Conservation (phyloP, 2,329 filamentous ascomycete species). For the Rhinocladiella mackenziei region DNA sequence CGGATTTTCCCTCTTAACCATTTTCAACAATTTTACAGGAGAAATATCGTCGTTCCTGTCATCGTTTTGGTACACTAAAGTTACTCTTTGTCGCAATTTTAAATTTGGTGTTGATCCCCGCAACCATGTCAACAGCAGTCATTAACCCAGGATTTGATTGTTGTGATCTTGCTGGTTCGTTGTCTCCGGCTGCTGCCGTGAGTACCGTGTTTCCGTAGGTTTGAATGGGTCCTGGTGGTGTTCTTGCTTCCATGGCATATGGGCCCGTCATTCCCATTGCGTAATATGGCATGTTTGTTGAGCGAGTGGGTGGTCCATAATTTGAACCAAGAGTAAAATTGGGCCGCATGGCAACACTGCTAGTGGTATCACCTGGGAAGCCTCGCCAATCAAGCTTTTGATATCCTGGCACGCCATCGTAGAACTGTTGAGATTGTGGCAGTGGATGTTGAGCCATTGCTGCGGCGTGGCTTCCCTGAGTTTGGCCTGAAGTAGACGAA, state of each 20-base stretch:
- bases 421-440: conserved; percentile 4
- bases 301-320: not conserved
- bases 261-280: not conserved
- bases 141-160: conserved; percentile 3
- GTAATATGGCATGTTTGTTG: not conserved
- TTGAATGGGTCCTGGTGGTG: not conserved
- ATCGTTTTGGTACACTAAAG: conserved; percentile 18
- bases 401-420: conserved; percentile 7
- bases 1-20: not conserved
- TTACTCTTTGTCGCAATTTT: conserved; percentile 12
- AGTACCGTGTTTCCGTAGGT: conserved; percentile 1
- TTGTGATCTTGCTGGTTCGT: conserved; percentile 1
- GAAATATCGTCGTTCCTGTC: not conserved
- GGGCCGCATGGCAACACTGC: too few relatives aligned
- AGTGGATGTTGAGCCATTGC: not conserved
- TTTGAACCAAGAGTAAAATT: not conserved
- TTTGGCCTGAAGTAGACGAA: not conserved
- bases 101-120: conserved; percentile 20
- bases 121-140: conserved; percentile 17
- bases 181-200: not conserved
- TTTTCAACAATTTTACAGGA: not conserved
- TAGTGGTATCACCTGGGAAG: not conserved
- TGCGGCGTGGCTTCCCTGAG: not conserved
- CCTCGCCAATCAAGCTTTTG: conserved; percentile 9
- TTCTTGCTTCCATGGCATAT: too few relatives aligned